phyloP scores from a whole-genome alignment of 495 filamentous ascomycete species.

The Hypomontagnella monticulosa region DNA sequence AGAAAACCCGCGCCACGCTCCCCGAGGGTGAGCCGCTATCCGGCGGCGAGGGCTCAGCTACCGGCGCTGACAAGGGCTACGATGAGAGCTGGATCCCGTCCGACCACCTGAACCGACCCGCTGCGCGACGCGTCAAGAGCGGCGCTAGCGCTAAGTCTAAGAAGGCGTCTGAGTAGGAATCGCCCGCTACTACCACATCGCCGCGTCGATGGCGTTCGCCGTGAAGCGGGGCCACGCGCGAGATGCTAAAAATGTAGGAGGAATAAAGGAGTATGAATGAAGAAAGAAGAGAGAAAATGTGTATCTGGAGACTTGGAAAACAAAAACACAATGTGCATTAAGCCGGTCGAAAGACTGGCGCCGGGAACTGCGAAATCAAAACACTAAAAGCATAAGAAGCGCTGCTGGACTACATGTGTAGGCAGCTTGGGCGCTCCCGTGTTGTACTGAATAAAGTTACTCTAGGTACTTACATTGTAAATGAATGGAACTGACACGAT shows the following conservation, averaged over 20 bases:
- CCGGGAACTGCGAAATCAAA: not conserved
- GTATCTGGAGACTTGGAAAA: not conserved
- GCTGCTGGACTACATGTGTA: too few relatives aligned
- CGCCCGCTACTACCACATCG: not conserved
- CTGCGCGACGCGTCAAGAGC: constrained; percentile 81
- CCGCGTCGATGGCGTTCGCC: not conserved
- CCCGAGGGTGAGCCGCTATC: constrained; percentile 67
- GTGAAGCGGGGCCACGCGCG: too few relatives aligned
- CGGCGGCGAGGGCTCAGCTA: constrained; percentile 76
- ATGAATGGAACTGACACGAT: not conserved
- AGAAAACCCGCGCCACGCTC: constrained; percentile 66
- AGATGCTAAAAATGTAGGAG: too few relatives aligned
- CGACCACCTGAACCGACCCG: constrained; percentile 87
- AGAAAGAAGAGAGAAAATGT: too few relatives aligned
- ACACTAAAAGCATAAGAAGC: not conserved
- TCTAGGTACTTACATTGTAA: not conserved
- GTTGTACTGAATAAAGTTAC: not conserved
- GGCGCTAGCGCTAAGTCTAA: constrained; percentile 68
- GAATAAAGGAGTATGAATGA: too few relatives aligned
- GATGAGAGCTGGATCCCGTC: constrained; percentile 97
- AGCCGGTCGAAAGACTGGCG: not conserved
- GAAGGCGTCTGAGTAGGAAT: constrained; percentile 47
- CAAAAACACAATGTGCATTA: not conserved
- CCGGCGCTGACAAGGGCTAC: constrained; percentile 70
- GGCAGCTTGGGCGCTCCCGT: too few relatives aligned